A percentile compares a stretch with the other conserved stretches of the same genome.
Evolutionary conservation across 2,329 filamentous ascomycete species (phyloP).

Genomic region (Fusarium domesticum): DNA sequence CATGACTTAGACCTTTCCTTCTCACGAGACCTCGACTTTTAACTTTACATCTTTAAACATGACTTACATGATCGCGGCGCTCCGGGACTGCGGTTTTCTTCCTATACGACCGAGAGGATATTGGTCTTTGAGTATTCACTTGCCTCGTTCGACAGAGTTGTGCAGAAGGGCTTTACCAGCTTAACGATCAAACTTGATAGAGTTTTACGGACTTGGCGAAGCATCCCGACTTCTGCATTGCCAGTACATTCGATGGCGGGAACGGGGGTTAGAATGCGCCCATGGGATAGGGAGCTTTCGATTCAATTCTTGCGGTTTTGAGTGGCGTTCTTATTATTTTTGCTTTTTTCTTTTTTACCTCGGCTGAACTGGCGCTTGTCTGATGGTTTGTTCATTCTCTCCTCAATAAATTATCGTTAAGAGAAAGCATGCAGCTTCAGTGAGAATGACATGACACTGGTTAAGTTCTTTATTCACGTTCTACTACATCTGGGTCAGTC

Average conservation of each 20-base stretch:
- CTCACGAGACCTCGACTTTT: constrained; percentile 25
- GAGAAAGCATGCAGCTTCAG: not conserved
- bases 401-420: not conserved
- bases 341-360: not conserved
- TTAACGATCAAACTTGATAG: constrained; percentile 1
- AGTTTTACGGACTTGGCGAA: not conserved
- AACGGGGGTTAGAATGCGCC: not conserved
- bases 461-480: too few species aligned
- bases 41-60: constrained; percentile 14
- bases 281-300: not conserved
- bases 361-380: not conserved
- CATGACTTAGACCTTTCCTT: constrained; percentile 28
- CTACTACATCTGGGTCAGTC: too few species aligned
- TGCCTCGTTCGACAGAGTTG: constrained; percentile 1
- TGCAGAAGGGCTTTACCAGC: not conserved
- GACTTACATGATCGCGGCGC: constrained; percentile 15
- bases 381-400: not conserved
- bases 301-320: not conserved
- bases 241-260: not conserved
- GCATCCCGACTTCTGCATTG: not conserved
- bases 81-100: constrained; percentile 13
- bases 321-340: not conserved
- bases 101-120: constrained; percentile 8
- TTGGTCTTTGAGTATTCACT: constrained; percentile 11
- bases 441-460: too few species aligned